Conservation (phyloP, 306 rosid genomes). For the Cotoneaster glaucophyllus region DNA sequence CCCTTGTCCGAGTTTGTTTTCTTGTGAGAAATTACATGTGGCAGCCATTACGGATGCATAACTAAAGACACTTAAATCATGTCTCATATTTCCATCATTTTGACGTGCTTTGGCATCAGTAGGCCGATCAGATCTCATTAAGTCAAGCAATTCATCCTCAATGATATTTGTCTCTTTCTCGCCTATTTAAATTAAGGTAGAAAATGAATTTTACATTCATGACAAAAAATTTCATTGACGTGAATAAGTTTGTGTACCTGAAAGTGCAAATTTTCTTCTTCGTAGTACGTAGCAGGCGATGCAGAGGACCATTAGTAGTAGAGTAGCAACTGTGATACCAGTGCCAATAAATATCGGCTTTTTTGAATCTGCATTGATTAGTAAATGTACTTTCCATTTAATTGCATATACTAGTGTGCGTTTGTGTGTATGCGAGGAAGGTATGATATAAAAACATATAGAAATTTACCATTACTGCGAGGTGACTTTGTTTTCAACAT, state of each 20-base stretch:
- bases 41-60: background rate
- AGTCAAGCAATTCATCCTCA: background rate
- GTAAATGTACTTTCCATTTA: background rate
- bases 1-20: background rate
- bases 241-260: background rate
- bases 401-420: background rate
- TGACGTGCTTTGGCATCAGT: background rate
- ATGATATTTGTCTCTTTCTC: background rate
- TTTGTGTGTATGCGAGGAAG: background rate
- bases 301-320: background rate
- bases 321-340: background rate
- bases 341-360: background rate
- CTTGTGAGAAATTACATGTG: background rate
- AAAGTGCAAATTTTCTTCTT: slow-evolving; percentile 8
- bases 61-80: background rate
- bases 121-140: background rate
- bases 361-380: background rate
- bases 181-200: background rate
- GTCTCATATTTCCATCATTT: background rate
- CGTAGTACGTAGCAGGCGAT: background rate
- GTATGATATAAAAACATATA: background rate
- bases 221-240: background rate
- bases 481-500: background rate
- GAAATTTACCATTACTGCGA: background rate
- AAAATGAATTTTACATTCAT: background rate